These are phyloP conservation scores for Truncatella angustata DNA, from an alignment of 2,329 filamentous ascomycete species.

Conservation along the genomic window DNA sequence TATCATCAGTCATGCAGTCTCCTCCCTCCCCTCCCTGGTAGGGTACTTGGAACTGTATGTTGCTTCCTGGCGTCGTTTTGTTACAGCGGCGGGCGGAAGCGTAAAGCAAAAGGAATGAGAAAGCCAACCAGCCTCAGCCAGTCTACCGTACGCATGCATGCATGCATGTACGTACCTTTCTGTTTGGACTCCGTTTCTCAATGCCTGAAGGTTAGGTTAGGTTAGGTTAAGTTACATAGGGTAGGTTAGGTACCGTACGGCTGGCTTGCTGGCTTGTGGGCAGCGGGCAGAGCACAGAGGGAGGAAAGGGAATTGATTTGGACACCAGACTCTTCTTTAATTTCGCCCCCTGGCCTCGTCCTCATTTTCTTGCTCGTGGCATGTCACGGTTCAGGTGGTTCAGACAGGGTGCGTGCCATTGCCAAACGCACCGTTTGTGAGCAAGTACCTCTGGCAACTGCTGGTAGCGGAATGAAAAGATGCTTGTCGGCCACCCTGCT, in stretches of 20 bases:
- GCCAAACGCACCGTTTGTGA: neutral
- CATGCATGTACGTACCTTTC: neutral
- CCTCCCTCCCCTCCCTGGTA: no score
- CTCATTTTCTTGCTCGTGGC: neutral
- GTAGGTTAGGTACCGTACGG: neutral
- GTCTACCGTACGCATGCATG: neutral
- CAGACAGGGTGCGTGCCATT: constrained; percentile 3
- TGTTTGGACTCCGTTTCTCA: neutral
- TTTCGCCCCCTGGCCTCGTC: neutral
- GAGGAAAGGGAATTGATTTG: neutral
- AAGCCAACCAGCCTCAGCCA: neutral
- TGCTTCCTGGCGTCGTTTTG: no score
- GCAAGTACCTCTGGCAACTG: no score
- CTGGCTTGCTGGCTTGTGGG: neutral
- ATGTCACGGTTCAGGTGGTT: neutral
- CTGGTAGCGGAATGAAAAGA: no score
- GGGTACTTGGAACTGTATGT: no score
- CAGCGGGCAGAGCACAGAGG: no score
- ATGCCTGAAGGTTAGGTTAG: no score
- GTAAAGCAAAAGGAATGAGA: no score
- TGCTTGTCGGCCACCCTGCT: no score
- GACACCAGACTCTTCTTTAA: neutral
- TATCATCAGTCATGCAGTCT: neutral
- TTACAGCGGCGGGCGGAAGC: neutral
- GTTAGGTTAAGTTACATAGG: neutral